Evolutionary conservation across 139 green algal species (phyloP).

Genomic region (Chlamydomonas eustigma): DNA sequence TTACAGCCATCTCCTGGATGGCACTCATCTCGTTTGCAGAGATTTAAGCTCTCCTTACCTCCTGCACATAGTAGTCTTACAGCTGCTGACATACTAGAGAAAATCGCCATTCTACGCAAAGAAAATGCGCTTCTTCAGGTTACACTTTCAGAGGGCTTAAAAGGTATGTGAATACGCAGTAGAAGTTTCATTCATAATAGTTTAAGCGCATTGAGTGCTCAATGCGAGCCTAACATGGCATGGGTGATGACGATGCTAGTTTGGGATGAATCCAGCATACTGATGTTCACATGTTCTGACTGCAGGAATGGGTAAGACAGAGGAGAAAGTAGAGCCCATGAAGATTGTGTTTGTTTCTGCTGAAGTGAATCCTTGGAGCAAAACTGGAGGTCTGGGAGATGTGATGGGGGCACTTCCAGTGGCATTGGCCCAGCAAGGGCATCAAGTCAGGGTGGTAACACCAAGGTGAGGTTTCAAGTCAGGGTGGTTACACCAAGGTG

Average conservation of each 20-base stretch:
- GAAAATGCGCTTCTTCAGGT: too few species aligned
- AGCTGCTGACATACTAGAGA: too few species aligned
- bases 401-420: conserved; percentile 66
- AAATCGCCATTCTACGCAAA: too few species aligned
- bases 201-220: not conserved
- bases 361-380: conserved; percentile 75
- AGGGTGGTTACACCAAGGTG: not conserved
- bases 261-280: not conserved
- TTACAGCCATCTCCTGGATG: too few species aligned
- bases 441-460: conserved; percentile 5
- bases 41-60: too few species aligned
- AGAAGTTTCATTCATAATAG: not conserved
- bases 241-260: too few species aligned
- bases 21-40: too few species aligned
- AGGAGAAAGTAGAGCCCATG: not conserved
- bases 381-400: conserved; percentile 80
- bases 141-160: not conserved
- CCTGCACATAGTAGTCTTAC: too few species aligned
- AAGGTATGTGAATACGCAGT: not conserved
- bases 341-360: conserved; percentile 78
- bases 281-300: not conserved
- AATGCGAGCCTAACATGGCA: too few species aligned
- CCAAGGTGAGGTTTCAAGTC: conserved; percentile 2
- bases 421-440: conserved; percentile 40
- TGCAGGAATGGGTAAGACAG: not conserved